Conservation (phyloP, 495 filamentous ascomycete genomes). For the Filosporella fistucella region DNA sequence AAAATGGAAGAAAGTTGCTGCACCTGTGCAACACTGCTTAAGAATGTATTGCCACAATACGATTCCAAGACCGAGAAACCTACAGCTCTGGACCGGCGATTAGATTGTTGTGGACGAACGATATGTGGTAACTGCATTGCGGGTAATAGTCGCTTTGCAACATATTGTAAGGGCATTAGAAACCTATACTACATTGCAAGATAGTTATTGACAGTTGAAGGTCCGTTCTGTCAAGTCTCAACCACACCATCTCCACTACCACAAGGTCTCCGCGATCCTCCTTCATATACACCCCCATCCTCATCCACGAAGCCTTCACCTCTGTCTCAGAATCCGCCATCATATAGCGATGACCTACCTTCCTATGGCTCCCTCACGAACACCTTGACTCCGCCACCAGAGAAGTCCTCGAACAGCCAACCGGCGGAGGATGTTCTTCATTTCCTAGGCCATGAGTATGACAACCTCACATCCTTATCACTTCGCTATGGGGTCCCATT, state of each 20-base stretch:
- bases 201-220: slow-evolving; percentile 16
- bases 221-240: slow-evolving; percentile 53
- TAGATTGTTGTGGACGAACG: slow-evolving; percentile 60
- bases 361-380: slow-evolving; percentile 30
- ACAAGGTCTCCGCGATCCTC: slow-evolving; percentile 52
- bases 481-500: slow-evolving; percentile 62
- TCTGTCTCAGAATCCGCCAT: slow-evolving; percentile 20
- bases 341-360: slow-evolving; percentile 32
- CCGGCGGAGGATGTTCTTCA: slow-evolving; percentile 55
- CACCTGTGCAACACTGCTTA: slow-evolving; percentile 58
- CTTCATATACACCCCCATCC: slow-evolving; percentile 44
- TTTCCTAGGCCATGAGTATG: slow-evolving; percentile 57
- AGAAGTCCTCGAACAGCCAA: slow-evolving; percentile 20
- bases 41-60: slow-evolving; percentile 35
- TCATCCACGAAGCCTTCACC: slow-evolving; percentile 23
- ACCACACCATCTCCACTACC: slow-evolving; percentile 45
- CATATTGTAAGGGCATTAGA: slow-evolving; percentile 67
- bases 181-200: no score
- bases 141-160: slow-evolving; percentile 61
- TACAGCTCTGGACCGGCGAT: slow-evolving; percentile 40
- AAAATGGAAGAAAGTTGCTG: slow-evolving; percentile 49
- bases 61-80: slow-evolving; percentile 52
- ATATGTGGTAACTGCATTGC: slow-evolving; percentile 66
- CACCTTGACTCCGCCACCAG: slow-evolving; percentile 25
- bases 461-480: slow-evolving; percentile 59